A percentile compares a stretch with the other conserved stretches of the same genome.
Evolutionary conservation across 2,329 filamentous ascomycete genomes (phyloP).

Genomic region (Penicillium hordei): DNA sequence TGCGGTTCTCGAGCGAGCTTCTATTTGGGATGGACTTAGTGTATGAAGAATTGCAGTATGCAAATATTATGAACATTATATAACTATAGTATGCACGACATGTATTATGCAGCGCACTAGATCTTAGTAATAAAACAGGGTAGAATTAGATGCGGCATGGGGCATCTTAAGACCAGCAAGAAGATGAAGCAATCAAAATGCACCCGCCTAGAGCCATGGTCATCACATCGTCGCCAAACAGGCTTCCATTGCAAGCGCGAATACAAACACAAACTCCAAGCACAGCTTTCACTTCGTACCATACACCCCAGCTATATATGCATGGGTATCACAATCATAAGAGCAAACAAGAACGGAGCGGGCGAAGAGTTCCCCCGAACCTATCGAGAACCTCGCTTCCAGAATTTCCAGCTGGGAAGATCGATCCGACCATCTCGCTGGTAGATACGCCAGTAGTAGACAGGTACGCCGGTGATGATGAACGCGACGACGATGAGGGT

Average conservation of each 20-base stretch:
- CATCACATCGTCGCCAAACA: constrained; percentile 22
- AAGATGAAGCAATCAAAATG: constrained; percentile 5
- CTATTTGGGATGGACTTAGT: constrained; percentile 29
- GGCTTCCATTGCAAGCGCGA: constrained; percentile 2
- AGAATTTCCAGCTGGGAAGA: constrained; percentile 46
- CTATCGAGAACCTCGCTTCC: constrained; percentile 32
- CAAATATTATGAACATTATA: constrained; percentile 7
- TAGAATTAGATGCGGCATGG: neutral
- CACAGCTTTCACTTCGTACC: constrained; percentile 1
- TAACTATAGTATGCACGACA: neutral
- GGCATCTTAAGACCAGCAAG: constrained; percentile 3
- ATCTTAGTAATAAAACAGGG: constrained; percentile 9
- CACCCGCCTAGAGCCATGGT: constrained; percentile 13
- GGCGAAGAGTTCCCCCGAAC: neutral
- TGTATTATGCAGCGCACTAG: neutral
- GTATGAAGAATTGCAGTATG: neutral
- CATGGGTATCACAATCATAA: constrained; percentile 30
- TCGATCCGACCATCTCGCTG: constrained; percentile 54
- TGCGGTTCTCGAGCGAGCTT: constrained; percentile 18
- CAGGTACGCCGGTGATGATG: constrained; percentile 75
- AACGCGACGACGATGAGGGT: constrained; percentile 84
- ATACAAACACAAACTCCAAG: neutral
- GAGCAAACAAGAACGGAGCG: neutral
- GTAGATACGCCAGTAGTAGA: constrained; percentile 85
- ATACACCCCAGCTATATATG: constrained; percentile 24